A percentile compares a stretch with the other conserved stretches of the same genome.
These are phyloP conservation scores for Fusarium pseudoanthophilum DNA, from an alignment of 2,329 filamentous ascomycete genomes.

Conservation along the genomic window DNA sequence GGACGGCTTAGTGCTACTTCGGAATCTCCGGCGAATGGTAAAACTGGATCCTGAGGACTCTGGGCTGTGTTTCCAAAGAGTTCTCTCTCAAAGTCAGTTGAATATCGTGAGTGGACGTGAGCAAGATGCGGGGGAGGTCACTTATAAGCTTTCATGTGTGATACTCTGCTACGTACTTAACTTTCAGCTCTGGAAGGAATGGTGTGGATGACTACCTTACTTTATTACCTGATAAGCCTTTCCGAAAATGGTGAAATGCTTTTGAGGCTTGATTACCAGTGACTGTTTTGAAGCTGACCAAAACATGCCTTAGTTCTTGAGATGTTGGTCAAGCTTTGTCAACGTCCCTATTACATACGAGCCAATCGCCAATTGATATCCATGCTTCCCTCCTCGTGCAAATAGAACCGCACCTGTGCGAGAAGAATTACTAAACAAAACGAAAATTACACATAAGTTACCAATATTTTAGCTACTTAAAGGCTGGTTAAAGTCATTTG, in stretches of 20 bases:
- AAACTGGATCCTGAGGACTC: conserved; percentile 6
- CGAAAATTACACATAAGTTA: not conserved
- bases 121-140: conserved; percentile 24
- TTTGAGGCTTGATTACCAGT: not conserved
- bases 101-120: not conserved
- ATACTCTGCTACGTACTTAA: conserved; percentile 15
- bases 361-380: not conserved
- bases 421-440: not conserved
- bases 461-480: not conserved
- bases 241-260: conserved; percentile 12
- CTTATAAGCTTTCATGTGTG: conserved; percentile 33
- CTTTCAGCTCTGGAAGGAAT: conserved; percentile 9
- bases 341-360: not conserved
- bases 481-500: not conserved
- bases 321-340: not conserved
- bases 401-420: no score
- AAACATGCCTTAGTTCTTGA: not conserved
- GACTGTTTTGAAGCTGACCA: not conserved
- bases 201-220: conserved; percentile 25
- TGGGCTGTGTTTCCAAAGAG: not conserved
- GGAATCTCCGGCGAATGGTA: conserved; percentile 3
- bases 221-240: conserved; percentile 15
- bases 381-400: not conserved
- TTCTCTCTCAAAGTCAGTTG: not conserved
- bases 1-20: conserved; percentile 2